Conservation (phyloP, 108 stramenopile genomes). For the Bacterosira constricta region DNA sequence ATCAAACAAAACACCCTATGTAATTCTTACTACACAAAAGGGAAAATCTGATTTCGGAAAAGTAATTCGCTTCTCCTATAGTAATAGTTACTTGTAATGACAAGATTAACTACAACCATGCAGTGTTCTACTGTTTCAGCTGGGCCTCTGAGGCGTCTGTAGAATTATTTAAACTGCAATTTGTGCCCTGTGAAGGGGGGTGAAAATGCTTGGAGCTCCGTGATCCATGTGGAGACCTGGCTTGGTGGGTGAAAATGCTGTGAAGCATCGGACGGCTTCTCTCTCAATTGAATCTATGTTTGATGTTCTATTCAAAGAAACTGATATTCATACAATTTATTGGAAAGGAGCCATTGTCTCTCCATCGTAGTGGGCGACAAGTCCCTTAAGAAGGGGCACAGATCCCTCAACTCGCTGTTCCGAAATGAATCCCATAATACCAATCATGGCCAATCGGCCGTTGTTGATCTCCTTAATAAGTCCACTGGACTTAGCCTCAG, state of each 20-base stretch:
- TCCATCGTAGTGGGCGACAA: conserved; percentile 71
- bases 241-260: no score
- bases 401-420: conserved; percentile 81
- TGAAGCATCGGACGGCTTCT: no score
- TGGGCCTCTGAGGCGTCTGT: not conserved
- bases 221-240: no score
- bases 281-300: no score
- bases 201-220: no score
- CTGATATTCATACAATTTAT: not conserved
- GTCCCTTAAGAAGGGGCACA: conserved; percentile 74
- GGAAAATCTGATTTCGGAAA: no score
- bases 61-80: not conserved
- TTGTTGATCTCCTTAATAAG: conserved; percentile 77
- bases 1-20: no score
- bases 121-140: not conserved
- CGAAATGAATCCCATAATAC: conserved; percentile 77
- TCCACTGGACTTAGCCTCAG: conserved; percentile 69
- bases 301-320: not conserved
- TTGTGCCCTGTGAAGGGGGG: no score
- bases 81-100: not conserved
- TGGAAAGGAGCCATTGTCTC: conserved; percentile 70
- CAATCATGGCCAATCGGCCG: conserved; percentile 77
- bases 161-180: no score
- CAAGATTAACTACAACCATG: not conserved
- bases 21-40: no score